These are phyloP conservation scores for Psilocybe sp. DNA, from an alignment of 768 basidiomycete species.

Conservation along the genomic window DNA sequence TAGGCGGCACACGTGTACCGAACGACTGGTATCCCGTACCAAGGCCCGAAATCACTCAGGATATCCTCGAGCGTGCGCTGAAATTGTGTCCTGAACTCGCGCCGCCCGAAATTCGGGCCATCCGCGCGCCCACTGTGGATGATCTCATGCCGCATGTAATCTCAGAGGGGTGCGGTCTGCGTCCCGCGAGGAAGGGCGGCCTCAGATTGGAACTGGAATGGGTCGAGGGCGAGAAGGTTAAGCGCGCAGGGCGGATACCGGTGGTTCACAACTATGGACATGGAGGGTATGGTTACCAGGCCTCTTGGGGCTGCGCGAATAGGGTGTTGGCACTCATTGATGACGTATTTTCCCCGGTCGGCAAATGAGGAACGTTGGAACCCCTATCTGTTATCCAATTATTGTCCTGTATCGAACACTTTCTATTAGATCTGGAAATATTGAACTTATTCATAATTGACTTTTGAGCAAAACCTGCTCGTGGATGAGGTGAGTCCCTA, in stretches of 20 bases:
- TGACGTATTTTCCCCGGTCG: conserved; percentile 11
- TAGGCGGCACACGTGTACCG: conserved; percentile 57
- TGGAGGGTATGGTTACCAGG: conserved; percentile 62
- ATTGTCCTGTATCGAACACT: too few species aligned
- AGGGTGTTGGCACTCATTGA: conserved; percentile 31
- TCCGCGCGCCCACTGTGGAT: conserved; percentile 43
- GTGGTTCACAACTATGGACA: conserved; percentile 51
- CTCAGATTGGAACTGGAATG: conserved; percentile 42
- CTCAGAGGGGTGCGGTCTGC: conserved; percentile 56
- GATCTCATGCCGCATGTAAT: conserved; percentile 47
- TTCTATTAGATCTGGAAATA: too few species aligned
- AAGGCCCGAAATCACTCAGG: conserved; percentile 57
- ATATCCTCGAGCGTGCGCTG: conserved; percentile 54
- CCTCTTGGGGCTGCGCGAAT: conserved; percentile 64
- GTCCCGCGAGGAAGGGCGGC: conserved; percentile 68
- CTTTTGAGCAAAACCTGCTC: too few species aligned
- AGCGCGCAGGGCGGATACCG: conserved; percentile 14
- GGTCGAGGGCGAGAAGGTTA: conserved; percentile 12
- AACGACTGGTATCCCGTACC: conserved; percentile 73
- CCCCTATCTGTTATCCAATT: too few species aligned
- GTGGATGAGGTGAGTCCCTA: too few species aligned
- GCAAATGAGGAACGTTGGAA: not conserved
- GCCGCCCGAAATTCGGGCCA: conserved; percentile 47
- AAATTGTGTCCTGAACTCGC: conserved; percentile 55
- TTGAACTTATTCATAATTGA: too few species aligned